Evolutionary conservation across 345 rosid genomes (phyloP).

Genomic region (Populus davidiana): DNA sequence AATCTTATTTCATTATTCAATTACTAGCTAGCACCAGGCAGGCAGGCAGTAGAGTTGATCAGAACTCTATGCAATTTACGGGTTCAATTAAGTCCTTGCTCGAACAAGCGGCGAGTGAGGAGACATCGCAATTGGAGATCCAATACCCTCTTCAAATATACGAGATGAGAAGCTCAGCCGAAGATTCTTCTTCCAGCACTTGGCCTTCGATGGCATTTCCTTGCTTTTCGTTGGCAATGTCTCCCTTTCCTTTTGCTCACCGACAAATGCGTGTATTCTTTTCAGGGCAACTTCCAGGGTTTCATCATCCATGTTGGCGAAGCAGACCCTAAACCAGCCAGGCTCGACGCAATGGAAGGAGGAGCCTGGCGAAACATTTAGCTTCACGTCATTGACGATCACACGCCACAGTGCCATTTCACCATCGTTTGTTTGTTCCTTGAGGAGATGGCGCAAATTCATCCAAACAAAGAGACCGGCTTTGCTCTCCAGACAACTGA

Average conservation of each 20-base stretch:
- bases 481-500: constrained; percentile 50
- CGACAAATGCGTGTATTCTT: constrained; percentile 52
- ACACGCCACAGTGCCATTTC: constrained; percentile 64
- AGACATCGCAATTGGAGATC: constrained; percentile 52
- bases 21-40: too few species aligned
- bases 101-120: constrained; percentile 67
- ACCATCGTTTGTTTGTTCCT: constrained; percentile 39
- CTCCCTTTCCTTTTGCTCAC: constrained; percentile 17
- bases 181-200: constrained; percentile 42
- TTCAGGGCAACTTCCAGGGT: constrained; percentile 53
- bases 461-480: constrained; percentile 82
- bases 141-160: constrained; percentile 43
- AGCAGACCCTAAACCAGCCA: constrained; percentile 89
- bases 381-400: constrained; percentile 62
- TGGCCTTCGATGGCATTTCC: not conserved
- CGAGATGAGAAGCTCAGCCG: constrained; percentile 47
- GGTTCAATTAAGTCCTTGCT: constrained; percentile 24
- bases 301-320: constrained; percentile 75
- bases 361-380: constrained; percentile 78
- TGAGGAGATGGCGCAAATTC: constrained; percentile 60
- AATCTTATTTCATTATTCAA: too few species aligned
- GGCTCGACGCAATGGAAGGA: constrained; percentile 72
- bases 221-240: not conserved
- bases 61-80: not conserved
- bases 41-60: too few species aligned